A percentile compares a stretch with the other conserved stretches of the same genome.
Conservation (phyloP, 345 rosid species). For the Camelina neglecta region DNA sequence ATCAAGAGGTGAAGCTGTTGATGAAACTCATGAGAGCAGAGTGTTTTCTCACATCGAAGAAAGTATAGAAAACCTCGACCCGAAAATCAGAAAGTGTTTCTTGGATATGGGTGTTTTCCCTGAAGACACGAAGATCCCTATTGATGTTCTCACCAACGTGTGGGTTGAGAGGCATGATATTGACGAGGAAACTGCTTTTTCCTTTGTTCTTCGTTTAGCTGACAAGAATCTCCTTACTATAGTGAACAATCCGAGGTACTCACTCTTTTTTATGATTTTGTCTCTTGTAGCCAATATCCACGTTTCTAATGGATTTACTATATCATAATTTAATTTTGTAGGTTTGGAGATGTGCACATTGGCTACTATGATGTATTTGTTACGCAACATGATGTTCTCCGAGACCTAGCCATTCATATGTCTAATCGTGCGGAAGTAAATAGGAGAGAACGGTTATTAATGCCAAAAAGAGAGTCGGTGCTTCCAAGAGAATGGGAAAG, state of each 20-base stretch:
- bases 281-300: neutral
- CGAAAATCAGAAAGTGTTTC: constrained; percentile 69
- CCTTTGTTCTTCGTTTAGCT: constrained; percentile 65
- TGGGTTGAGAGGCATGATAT: constrained; percentile 75
- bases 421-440: constrained; percentile 52
- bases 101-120: constrained; percentile 87
- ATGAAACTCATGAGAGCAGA: constrained; percentile 71
- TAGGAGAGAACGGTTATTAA: constrained; percentile 59
- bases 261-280: constrained; percentile 4
- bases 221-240: constrained; percentile 77
- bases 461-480: constrained; percentile 65
- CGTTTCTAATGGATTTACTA: neutral
- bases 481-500: constrained; percentile 87
- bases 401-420: constrained; percentile 78
- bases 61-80: constrained; percentile 54
- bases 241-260: constrained; percentile 71
- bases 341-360: constrained; percentile 65
- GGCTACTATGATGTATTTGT: constrained; percentile 70
- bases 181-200: constrained; percentile 70
- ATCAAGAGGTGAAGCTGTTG: constrained; percentile 63
- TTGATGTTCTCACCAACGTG: constrained; percentile 75
- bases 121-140: constrained; percentile 86
- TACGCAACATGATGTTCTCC: constrained; percentile 79
- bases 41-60: constrained; percentile 68
- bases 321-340: constrained; percentile 37